Base-by-base conservation (phyloP, 306 rosid species). In the Sphenostylis stenocarpa region DNA sequence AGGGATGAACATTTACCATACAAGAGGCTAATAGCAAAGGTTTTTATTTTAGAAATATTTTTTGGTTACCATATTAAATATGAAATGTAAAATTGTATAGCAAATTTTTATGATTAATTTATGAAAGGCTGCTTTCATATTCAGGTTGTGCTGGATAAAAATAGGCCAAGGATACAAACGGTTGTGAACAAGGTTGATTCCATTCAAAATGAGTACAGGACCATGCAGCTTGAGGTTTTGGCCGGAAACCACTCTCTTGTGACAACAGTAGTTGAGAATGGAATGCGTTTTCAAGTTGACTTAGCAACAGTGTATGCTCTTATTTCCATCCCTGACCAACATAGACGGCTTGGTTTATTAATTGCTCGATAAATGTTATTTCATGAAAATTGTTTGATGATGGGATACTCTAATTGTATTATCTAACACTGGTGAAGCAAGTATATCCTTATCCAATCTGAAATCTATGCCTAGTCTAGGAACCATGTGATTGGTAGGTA, bases 151-250 rank as follows among this genome's bases (percentile, higher is more conserved):
- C 87, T 95, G 80, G 98, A 95, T 83, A 95, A 92, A 85, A 87
- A 92, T 83, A 86, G 81, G 85, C 98, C 98, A 75, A 89, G 87
- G 88, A 85, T 95, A 79, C 85, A 87, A 84, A 92, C 98, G 31
- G 97, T 95, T 52, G 97, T 89, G 80, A 92, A 95, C 84, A 95
- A 95, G 86, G 85, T 79, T 66, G 93, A 95, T 76, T 79, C 86
- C 52, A 95, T 95, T 84, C 81, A 90, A 64, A 90, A 95, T 53
- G 97, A 90, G 81, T 92, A 90, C 91, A 89, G 97, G 87, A 95
- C 96, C 70, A 95, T 95, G 98, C 97, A 87, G 87, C 93, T 95
- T 58, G 97, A 95, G 78, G 96, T 95, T 85, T 89, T 95, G 65
- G 96, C 97, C 39, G 98, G 98, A 82, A 95, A 90, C 77, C 97